These are phyloP conservation scores for Podaxis pistillaris DNA, from an alignment of 768 basidiomycete genomes.

Conservation along the genomic window DNA sequence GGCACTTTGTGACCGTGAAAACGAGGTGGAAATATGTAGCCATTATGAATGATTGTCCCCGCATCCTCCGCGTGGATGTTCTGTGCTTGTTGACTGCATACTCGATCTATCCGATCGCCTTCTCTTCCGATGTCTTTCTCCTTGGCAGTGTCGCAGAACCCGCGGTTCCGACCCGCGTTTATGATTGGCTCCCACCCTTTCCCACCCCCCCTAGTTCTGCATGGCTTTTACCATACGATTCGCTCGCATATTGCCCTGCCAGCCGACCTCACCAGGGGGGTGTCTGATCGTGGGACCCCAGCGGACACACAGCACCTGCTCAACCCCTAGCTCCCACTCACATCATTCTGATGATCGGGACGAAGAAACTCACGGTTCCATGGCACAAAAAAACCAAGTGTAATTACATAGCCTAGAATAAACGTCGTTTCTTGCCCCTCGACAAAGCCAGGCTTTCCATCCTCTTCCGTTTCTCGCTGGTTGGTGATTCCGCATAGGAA, in stretches of 20 bases:
- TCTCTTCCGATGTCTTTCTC: neutral
- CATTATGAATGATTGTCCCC: neutral
- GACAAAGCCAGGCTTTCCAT: conserved; percentile 31
- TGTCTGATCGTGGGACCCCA: too few relatives aligned
- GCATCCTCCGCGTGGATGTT: neutral
- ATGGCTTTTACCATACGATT: neutral
- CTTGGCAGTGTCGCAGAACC: neutral
- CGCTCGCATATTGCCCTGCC: neutral
- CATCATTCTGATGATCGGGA: too few relatives aligned
- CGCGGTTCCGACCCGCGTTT: neutral
- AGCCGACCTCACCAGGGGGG: neutral
- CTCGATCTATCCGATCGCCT: neutral
- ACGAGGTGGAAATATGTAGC: neutral
- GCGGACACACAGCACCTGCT: too few relatives aligned
- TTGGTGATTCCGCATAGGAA: conserved; percentile 29
- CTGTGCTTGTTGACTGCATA: neutral
- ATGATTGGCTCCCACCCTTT: neutral
- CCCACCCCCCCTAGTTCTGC: neutral
- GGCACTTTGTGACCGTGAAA: neutral
- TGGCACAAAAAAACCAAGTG: neutral
- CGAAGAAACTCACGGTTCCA: too few relatives aligned
- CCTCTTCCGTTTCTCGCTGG: conserved; percentile 31
- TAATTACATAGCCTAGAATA: conserved; percentile 7
- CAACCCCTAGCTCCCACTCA: too few relatives aligned
- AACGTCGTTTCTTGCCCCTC: conserved; percentile 19